These are phyloP conservation scores for Metarhizium guizhouense DNA, from an alignment of 2,329 filamentous ascomycete species.

Conservation along the genomic window DNA sequence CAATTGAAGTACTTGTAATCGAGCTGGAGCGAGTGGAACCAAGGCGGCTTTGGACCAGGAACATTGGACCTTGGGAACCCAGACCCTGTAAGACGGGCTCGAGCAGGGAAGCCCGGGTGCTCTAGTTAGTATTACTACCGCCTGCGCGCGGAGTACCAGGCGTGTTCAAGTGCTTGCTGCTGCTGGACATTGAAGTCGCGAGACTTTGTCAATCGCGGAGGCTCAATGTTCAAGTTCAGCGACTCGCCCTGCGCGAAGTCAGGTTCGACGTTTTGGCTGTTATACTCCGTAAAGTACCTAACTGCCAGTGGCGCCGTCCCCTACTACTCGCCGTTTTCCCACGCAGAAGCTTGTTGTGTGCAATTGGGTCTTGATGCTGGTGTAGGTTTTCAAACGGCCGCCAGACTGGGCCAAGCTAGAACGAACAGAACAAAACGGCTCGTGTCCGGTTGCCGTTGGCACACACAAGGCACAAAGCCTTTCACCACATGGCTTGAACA, in stretches of 20 bases:
- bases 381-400: neutral
- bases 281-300: no score
- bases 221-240: no score
- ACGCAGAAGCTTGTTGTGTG: neutral
- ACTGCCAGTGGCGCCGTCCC: neutral
- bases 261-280: no score
- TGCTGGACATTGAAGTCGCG: no score
- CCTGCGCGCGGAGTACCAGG: no score
- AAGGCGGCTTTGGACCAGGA: neutral
- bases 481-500: neutral
- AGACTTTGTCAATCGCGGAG: no score
- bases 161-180: no score
- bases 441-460: neutral
- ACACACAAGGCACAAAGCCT: neutral
- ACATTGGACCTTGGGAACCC: neutral
- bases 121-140: no score
- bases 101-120: neutral
- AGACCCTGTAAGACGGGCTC: neutral
- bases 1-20: neutral
- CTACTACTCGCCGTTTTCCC: no score
- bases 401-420: neutral
- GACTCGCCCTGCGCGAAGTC: neutral
- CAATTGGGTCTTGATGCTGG: neutral
- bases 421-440: neutral
- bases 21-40: neutral